These are phyloP conservation scores for Rhododendron henanense DNA, from an alignment of 148 eudicot genomes.

Conservation along the genomic window DNA sequence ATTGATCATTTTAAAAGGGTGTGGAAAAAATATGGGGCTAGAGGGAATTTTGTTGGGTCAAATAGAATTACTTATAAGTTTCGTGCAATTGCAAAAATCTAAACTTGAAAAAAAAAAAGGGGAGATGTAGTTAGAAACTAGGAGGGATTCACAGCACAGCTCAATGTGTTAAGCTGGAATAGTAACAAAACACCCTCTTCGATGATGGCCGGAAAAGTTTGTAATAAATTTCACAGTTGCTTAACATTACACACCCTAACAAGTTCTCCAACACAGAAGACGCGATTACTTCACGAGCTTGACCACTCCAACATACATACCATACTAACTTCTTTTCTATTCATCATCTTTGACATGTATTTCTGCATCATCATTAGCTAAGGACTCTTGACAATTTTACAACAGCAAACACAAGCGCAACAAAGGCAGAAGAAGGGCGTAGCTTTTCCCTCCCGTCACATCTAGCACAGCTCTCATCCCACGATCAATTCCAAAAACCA, in stretches of 20 bases:
- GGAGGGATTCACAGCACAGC: background rate
- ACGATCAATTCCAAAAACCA: background rate
- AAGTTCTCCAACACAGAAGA: background rate
- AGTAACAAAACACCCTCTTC: background rate
- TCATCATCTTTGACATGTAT: background rate
- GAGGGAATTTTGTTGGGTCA: background rate
- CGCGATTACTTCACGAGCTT: background rate
- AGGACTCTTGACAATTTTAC: background rate
- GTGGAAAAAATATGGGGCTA: background rate
- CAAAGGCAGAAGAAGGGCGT: background rate
- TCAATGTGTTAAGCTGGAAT: background rate
- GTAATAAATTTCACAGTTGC: background rate
- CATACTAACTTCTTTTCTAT: background rate
- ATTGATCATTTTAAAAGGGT: too few relatives aligned
- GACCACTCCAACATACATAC: background rate
- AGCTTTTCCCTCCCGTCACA: background rate
- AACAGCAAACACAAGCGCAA: background rate
- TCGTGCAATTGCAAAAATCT: background rate
- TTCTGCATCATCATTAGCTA: background rate
- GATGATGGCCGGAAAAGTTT: background rate
- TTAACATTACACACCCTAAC: background rate
- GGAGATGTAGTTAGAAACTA: background rate
- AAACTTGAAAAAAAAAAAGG: background rate
- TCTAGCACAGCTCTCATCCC: background rate
- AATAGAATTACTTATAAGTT: background rate